Evolutionary conservation across 805 yeast genomes (phyloP).

Genomic region (Candida parachauliodes): DNA sequence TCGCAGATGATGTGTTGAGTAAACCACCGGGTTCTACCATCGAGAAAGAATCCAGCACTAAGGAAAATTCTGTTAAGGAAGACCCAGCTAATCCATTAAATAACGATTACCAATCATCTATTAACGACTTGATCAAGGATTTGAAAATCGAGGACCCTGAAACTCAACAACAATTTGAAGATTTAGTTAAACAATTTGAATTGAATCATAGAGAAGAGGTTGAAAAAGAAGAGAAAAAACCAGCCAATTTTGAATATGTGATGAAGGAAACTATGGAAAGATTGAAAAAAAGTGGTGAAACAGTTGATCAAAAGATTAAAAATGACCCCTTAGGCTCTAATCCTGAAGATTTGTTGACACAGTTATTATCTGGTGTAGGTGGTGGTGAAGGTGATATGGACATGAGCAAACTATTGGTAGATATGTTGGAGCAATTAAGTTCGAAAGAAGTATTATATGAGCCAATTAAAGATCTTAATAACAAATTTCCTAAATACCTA

Average conservation of each 20-base stretch:
- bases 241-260: conserved; percentile 60
- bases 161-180: conserved; percentile 48
- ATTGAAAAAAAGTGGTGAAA: conserved; percentile 70
- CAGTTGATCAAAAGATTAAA: conserved; percentile 58
- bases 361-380: conserved; percentile 50
- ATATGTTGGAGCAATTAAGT: conserved; percentile 77
- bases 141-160: conserved; percentile 51
- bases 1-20: conserved; percentile 65
- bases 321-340: conserved; percentile 39
- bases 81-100: conserved; percentile 19
- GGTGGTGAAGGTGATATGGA: conserved; percentile 48
- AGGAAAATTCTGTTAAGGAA: conserved; percentile 14
- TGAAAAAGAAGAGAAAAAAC: conserved; percentile 24
- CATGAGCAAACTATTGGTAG: conserved; percentile 59
- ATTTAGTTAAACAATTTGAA: conserved; percentile 42
- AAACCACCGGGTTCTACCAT: conserved; percentile 53
- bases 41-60: conserved; percentile 8
- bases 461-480: conserved; percentile 77
- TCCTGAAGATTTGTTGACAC: conserved; percentile 56
- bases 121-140: conserved; percentile 45
- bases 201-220: conserved; percentile 29
- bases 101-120: conserved; percentile 30
- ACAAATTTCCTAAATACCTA: conserved; percentile 72
- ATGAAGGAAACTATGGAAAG: conserved; percentile 79
- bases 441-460: conserved; percentile 84